A percentile compares a stretch with the other conserved stretches of the same genome.
Evolutionary conservation across 306 rosid genomes (phyloP).

Genomic region (cucumber (Cucumis sativus)): DNA sequence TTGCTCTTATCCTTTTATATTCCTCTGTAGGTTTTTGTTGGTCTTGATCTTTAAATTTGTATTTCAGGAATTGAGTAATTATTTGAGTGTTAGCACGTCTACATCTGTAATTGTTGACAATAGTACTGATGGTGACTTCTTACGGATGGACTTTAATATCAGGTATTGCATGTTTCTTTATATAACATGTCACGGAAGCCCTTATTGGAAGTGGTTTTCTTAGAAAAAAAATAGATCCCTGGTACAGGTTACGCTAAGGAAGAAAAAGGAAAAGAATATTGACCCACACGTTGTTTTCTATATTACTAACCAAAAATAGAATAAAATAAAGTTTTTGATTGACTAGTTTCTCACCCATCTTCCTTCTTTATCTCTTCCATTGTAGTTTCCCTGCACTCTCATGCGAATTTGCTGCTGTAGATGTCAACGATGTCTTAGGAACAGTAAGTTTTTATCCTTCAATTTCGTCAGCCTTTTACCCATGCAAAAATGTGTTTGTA

Average conservation of each 20-base stretch:
- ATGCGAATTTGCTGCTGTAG: constrained; percentile 93
- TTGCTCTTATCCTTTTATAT: neutral
- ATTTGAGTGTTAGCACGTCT: constrained; percentile 72
- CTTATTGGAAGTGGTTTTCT: neutral
- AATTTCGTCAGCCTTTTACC: constrained; percentile 7
- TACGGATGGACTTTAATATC: constrained; percentile 76
- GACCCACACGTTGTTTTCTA: neutral
- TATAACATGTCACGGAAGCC: neutral
- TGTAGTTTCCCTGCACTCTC: constrained; percentile 91
- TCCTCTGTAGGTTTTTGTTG: neutral
- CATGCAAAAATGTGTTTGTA: neutral
- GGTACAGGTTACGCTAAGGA: too few species aligned
- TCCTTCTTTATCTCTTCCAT: constrained; percentile 13
- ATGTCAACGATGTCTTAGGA: constrained; percentile 83
- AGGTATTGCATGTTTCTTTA: constrained; percentile 33
- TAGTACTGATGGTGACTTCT: constrained; percentile 79
- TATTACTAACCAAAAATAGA: neutral
- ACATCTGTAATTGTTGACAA: constrained; percentile 80
- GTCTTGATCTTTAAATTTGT: neutral
- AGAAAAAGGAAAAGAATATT: neutral
- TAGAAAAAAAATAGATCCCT: neutral
- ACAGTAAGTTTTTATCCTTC: constrained; percentile 57
- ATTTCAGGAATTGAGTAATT: constrained; percentile 77
- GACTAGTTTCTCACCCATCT: constrained; percentile 4
- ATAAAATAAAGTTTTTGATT: neutral